Percentiles rank a stretch among this genome's conserved stretches.
Evolutionary conservation across 129 eudicot genomes (phyloP).

Genomic region (Sambucus nigra): DNA sequence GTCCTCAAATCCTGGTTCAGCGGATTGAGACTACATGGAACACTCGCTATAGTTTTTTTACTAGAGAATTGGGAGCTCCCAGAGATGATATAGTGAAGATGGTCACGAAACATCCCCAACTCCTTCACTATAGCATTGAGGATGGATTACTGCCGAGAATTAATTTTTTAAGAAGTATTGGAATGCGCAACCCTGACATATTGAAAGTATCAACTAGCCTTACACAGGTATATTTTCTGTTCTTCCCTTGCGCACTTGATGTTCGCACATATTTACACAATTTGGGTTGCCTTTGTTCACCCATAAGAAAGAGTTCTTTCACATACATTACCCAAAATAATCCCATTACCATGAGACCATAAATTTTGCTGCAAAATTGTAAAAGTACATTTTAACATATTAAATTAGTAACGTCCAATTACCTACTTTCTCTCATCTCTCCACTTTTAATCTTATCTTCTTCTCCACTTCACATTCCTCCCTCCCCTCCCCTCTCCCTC

Average conservation of each 20-base stretch:
- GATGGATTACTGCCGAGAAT: conserved; percentile 83
- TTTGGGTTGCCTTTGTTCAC: neutral
- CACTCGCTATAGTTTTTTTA: conserved; percentile 53
- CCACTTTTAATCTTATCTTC: no score
- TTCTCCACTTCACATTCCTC: no score
- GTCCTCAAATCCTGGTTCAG: conserved; percentile 89
- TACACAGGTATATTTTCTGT: conserved; percentile 56
- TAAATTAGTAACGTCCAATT: no score
- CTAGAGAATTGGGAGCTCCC: conserved; percentile 82
- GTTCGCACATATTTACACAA: neutral
- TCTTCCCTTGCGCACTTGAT: conserved; percentile 4
- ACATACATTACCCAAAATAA: no score
- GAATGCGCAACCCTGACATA: conserved; percentile 75
- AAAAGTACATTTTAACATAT: no score
- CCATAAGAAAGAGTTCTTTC: no score
- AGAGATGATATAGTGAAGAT: conserved; percentile 79
- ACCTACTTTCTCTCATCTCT: no score
- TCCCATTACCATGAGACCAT: no score
- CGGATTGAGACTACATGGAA: conserved; percentile 82
- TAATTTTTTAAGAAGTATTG: conserved; percentile 82
- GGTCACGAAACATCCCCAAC: conserved; percentile 90
- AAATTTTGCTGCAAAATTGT: no score
- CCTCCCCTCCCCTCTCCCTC: no score
- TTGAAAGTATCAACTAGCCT: conserved; percentile 80
- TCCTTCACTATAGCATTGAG: conserved; percentile 92